Conservation (phyloP, 2,329 filamentous ascomycete species). For the Aspergillus brasiliensis region DNA sequence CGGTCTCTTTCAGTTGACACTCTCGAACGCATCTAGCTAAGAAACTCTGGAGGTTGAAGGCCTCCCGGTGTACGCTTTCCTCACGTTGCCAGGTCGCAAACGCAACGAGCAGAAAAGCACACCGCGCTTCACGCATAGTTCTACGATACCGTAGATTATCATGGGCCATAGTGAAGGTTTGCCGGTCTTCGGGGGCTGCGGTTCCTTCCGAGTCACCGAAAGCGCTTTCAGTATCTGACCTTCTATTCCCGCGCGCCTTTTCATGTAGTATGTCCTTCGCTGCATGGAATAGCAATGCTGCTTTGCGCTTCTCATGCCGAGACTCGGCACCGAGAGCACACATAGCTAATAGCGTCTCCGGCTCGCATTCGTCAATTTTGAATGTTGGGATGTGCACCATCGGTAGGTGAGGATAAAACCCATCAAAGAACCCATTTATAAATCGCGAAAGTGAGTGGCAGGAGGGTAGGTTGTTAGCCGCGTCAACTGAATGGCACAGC, state of each 20-base stretch:
- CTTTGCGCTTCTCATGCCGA: slow-evolving; percentile 43
- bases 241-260: slow-evolving; percentile 40
- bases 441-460: slow-evolving; percentile 67
- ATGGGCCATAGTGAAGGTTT: too few relatives aligned
- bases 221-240: background rate
- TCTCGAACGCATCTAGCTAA: slow-evolving; percentile 24
- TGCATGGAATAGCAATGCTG: slow-evolving; percentile 49
- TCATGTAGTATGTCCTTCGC: slow-evolving; percentile 65
- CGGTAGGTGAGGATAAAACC: slow-evolving; percentile 60
- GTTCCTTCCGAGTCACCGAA: too few relatives aligned
- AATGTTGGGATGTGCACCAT: slow-evolving; percentile 69
- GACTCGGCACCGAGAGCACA: slow-evolving; percentile 56
- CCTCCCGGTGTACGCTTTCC: slow-evolving; percentile 22
- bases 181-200: too few relatives aligned
- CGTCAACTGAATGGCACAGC: slow-evolving; percentile 6
- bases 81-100: slow-evolving; percentile 31
- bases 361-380: slow-evolving; percentile 59
- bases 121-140: too few relatives aligned
- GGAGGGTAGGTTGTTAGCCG: slow-evolving; percentile 58
- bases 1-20: slow-evolving; percentile 17
- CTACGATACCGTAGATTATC: too few relatives aligned
- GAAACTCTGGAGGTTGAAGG: slow-evolving; percentile 26
- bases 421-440: slow-evolving; percentile 66
- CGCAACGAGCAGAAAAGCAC: too few relatives aligned
- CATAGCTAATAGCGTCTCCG: slow-evolving; percentile 67